Evolutionary conservation across 2,329 filamentous ascomycete species (phyloP), one percentile per base, ranked within the genome.

Genomic region (Aspergillus brunneoviolaceus): DNA sequence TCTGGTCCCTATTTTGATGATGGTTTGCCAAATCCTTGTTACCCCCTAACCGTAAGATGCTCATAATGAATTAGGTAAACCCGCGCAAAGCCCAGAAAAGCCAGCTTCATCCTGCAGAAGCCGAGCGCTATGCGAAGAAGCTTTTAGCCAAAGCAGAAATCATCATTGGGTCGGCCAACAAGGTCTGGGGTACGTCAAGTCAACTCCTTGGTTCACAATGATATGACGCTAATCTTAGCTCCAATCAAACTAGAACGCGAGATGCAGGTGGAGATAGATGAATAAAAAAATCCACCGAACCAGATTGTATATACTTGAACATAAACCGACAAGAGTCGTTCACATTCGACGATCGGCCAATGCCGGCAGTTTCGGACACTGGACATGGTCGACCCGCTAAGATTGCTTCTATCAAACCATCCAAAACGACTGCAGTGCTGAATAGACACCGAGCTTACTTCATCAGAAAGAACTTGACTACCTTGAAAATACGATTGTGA

Each of bases 1-100:
- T 63, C 77, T 92, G 25, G 79, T 91, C 2, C 88, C 89, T 6
- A 77, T 92, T n/a, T 77, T 93, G 54, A 84, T 90, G 79, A 87
- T 90, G 81, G 87, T 87, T 69, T 65, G 78, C 42, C 27, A 12
- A 16, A 39, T 9, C 27, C 51, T 12, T 5, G 29, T 7, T 33
- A 14, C 12, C 21, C 25, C n/a, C 11, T n/a, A 23, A 42, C 25
- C 9, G 42, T 48, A 39, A 33, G 5, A 39, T 49, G 27, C 35
- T 42, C 27, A 55, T 33, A 47, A 51, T 29, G 23, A n/a, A 27
- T 51, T 59, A 88, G 84, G 87, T 86, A 4, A 88, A 90, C 76
- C 87, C 87, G 19, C 87, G 84, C 66, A 90, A 89, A 67, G 63
- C 69, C 49, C 71, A 73, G 60, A 69, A 74, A 58, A 73, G 75